These are phyloP conservation scores for Aplosporella prunicola DNA, from an alignment of 2,329 filamentous ascomycete genomes.

Conservation along the genomic window DNA sequence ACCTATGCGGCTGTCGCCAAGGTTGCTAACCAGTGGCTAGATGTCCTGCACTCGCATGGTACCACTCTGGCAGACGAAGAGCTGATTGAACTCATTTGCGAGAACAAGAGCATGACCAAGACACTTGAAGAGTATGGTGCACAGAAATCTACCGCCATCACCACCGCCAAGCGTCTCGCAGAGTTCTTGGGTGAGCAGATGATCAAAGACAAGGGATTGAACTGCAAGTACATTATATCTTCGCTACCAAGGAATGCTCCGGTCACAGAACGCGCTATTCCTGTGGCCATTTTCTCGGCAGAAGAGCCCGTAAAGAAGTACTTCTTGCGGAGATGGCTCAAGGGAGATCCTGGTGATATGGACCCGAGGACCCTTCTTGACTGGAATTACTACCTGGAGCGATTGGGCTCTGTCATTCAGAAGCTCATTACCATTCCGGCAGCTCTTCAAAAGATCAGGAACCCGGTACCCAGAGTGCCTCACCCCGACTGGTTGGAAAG, in stretches of 20 bases:
- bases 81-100: slow-evolving; percentile 97
- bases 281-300: slow-evolving; percentile 93
- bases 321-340: slow-evolving; percentile 91
- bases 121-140: slow-evolving; percentile 90
- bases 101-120: slow-evolving; percentile 97
- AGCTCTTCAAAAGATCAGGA: slow-evolving; percentile 86
- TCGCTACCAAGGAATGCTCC: slow-evolving; percentile 76
- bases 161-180: slow-evolving; percentile 84
- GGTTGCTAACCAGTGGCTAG: slow-evolving; percentile 92
- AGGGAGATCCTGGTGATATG: slow-evolving; percentile 82
- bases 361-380: slow-evolving; percentile 85
- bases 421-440: slow-evolving; percentile 98
- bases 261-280: slow-evolving; percentile 88
- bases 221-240: slow-evolving; percentile 99
- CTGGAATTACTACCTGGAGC: slow-evolving; percentile 95
- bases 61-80: slow-evolving; percentile 90
- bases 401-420: slow-evolving; percentile 92
- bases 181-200: slow-evolving; percentile 97
- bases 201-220: slow-evolving; percentile 97
- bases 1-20: slow-evolving; percentile 88
- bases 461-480: slow-evolving; percentile 84
- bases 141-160: slow-evolving; percentile 99
- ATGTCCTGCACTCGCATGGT: slow-evolving; percentile 84
- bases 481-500: slow-evolving; percentile 97
- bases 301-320: slow-evolving; percentile 78